phyloP scores from a whole-genome alignment of 108 stramenopile species.

The Fragilariopsis cylindrus region DNA sequence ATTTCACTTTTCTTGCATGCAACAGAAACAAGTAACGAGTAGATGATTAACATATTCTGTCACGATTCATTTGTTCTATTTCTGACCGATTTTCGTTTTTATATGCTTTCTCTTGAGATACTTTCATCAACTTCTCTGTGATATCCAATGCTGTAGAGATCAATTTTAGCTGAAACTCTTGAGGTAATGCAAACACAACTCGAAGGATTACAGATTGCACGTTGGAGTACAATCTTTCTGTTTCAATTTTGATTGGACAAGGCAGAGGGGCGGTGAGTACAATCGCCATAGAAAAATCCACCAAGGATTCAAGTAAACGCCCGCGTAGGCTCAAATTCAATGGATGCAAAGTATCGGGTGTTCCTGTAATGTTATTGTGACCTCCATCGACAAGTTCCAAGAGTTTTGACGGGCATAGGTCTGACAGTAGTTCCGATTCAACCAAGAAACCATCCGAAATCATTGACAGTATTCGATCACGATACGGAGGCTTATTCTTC shows the following conservation, averaged over 20 bases:
- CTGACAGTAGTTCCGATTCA: conserved; percentile 4
- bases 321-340: neutral
- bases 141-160: conserved; percentile 5
- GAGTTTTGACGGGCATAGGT: neutral
- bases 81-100: neutral
- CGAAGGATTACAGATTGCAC: neutral
- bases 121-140: neutral
- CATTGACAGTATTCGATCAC: conserved; percentile 6
- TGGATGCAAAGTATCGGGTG: neutral
- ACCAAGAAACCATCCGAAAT: neutral
- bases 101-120: neutral
- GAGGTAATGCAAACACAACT: neutral
- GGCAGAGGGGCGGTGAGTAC: conserved; percentile 4
- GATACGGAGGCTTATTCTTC: neutral
- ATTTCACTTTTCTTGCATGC: neutral
- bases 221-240: neutral
- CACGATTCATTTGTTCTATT: neutral
- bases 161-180: neutral
- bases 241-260: neutral
- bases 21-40: conserved; percentile 3
- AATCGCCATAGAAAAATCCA: conserved; percentile 3
- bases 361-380: neutral
- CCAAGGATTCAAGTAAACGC: conserved; percentile 1
- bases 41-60: neutral
- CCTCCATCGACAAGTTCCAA: conserved; percentile 1